phyloP scores from a whole-genome alignment of 2,329 filamentous ascomycete genomes.

The Penicillium janthinellum region DNA sequence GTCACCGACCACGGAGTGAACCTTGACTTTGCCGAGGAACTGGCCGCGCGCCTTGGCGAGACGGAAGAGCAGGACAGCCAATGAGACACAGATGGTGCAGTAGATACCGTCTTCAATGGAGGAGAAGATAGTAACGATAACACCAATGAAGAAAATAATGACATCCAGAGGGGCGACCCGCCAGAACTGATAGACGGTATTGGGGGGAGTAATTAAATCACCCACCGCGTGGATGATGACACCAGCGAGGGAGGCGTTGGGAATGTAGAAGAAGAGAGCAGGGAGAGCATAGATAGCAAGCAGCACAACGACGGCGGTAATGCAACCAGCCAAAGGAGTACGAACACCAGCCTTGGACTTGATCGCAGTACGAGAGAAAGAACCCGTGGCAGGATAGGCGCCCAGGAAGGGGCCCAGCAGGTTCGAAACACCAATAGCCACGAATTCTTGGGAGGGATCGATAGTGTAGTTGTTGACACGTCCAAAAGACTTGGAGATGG shows the following conservation, averaged over 20 bases:
- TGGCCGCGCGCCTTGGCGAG: conserved; percentile 79
- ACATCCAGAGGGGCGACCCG: conserved; percentile 87
- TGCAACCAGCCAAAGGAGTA: conserved; percentile 85
- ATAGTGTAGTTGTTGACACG: conserved; percentile 95
- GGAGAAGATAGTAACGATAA: conserved; percentile 84
- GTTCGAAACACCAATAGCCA: conserved; percentile 90
- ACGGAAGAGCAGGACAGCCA: conserved; percentile 78
- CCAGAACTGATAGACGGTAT: conserved; percentile 95
- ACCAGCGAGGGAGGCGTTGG: conserved; percentile 74
- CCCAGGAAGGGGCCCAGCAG: conserved; percentile 89
- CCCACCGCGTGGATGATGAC: conserved; percentile 96
- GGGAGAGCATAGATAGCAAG: conserved; percentile 88
- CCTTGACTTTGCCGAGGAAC: conserved; percentile 79
- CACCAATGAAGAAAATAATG: conserved; percentile 88
- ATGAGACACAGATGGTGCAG: conserved; percentile 75
- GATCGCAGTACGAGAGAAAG: conserved; percentile 94
- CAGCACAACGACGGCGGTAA: conserved; percentile 82
- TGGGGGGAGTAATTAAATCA: conserved; percentile 86
- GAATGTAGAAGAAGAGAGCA: conserved; percentile 91
- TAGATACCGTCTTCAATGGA: conserved; percentile 94
- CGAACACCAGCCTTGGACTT: conserved; percentile 95
- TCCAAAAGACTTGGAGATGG: conserved; percentile 95
- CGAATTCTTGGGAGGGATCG: conserved; percentile 91
- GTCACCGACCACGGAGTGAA: conserved; percentile 82
- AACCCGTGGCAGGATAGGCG: conserved; percentile 89